Percentiles rank a stretch among this genome's conserved stretches.
These are phyloP conservation scores for Nevesoporus exiguus DNA, from an alignment of 768 basidiomycete species.

Conservation along the genomic window DNA sequence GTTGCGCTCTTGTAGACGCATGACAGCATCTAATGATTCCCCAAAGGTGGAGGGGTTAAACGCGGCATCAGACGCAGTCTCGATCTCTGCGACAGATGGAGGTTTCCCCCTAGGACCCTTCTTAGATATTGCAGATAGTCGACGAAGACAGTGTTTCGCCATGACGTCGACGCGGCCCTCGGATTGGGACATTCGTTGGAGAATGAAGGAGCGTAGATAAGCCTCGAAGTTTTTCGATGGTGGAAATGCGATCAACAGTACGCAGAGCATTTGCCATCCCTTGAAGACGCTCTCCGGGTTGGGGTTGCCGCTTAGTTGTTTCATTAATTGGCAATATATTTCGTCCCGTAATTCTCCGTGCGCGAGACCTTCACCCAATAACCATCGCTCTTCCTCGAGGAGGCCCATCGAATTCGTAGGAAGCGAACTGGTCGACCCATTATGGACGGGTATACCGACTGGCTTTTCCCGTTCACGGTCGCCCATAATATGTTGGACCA, in stretches of 20 bases:
- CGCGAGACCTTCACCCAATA: conserved; percentile 72
- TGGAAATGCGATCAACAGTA: conserved; percentile 86
- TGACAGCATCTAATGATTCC: conserved; percentile 81
- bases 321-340: conserved; percentile 90
- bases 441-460: conserved; percentile 44
- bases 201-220: conserved; percentile 78
- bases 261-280: conserved; percentile 92
- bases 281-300: conserved; percentile 82
- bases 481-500: conserved; percentile 91
- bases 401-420: conserved; percentile 42
- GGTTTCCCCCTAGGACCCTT: conserved; percentile 87
- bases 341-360: conserved; percentile 89
- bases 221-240: conserved; percentile 92
- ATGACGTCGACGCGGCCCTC: conserved; percentile 85
- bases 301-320: conserved; percentile 83
- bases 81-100: conserved; percentile 80
- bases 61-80: conserved; percentile 91
- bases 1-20: conserved; percentile 79
- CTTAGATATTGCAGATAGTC: conserved; percentile 68
- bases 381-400: conserved; percentile 84
- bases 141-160: conserved; percentile 87
- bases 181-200: conserved; percentile 58
- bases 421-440: conserved; percentile 43
- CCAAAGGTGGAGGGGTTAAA: conserved; percentile 95
- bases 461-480: conserved; percentile 75